Percentiles rank a stretch among this genome's conserved stretches.
These are phyloP conservation scores for Silene noctiflora DNA, from an alignment of 179 eudicot species.

Conservation along the genomic window DNA sequence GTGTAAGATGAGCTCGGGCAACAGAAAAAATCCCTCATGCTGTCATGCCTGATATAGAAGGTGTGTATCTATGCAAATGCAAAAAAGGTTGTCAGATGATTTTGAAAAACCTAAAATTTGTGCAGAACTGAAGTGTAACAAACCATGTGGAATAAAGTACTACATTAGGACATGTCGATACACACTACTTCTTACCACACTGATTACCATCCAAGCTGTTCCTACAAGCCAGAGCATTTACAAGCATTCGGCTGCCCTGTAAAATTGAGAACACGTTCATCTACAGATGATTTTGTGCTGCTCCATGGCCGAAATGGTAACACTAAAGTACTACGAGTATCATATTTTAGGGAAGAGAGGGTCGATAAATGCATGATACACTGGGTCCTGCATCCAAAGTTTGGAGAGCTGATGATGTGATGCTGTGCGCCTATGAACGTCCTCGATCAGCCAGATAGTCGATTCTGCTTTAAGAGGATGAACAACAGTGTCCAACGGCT, in stretches of 20 bases:
- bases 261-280: not conserved
- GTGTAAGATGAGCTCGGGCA: too few species aligned
- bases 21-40: too few species aligned
- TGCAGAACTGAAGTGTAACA: too few species aligned
- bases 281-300: not conserved
- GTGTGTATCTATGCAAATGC: too few species aligned
- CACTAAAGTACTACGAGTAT: not conserved
- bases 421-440: constrained; percentile 56
- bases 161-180: not conserved
- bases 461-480: constrained; percentile 80
- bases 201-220: not conserved
- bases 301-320: not conserved
- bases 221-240: not conserved
- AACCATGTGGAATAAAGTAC: too few species aligned
- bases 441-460: constrained; percentile 65
- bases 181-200: not conserved
- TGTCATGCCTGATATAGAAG: too few species aligned
- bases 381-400: constrained; percentile 50
- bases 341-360: constrained; percentile 44
- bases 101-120: too few species aligned
- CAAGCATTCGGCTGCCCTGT: not conserved
- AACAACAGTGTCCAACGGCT: constrained; percentile 52
- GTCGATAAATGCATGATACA: constrained; percentile 49
- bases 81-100: too few species aligned
- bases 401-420: constrained; percentile 47